phyloP scores from a whole-genome alignment of 2,329 filamentous ascomycete genomes.

The Fusarium nelsonii region DNA sequence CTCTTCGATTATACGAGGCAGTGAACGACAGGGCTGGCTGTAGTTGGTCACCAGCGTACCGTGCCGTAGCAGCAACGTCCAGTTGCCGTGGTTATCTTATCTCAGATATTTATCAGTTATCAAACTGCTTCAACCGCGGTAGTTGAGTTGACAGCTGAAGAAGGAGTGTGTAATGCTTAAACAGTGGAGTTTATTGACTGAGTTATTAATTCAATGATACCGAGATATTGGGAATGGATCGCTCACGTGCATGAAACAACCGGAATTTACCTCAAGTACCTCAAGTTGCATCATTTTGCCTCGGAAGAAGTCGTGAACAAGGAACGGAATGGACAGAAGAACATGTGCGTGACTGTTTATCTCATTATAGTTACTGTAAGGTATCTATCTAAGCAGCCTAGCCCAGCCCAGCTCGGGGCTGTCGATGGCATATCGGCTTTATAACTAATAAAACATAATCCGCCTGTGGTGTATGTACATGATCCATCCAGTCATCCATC shows the following conservation, averaged over 20 bases:
- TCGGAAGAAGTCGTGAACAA: conserved; percentile 14
- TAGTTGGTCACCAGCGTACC: neutral
- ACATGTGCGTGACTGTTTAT: conserved; percentile 20
- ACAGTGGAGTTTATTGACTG: conserved; percentile 7
- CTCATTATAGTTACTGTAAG: conserved; percentile 22
- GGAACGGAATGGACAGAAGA: neutral
- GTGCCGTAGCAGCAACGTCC: neutral
- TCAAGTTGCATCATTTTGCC: neutral
- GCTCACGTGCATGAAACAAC: conserved; percentile 7
- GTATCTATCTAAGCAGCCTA: conserved; percentile 28
- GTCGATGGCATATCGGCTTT: neutral
- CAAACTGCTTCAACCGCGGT: neutral
- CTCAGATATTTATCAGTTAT: neutral
- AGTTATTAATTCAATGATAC: neutral
- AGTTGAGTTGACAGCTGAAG: neutral
- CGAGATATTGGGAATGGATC: conserved; percentile 2
- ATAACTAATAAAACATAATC: conserved; percentile 8
- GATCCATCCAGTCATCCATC: conserved; percentile 26
- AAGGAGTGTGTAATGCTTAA: neutral
- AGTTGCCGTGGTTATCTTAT: neutral
- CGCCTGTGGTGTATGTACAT: conserved; percentile 39
- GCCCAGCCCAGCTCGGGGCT: neutral
- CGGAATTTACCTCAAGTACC: conserved; percentile 1
- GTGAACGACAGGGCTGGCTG: no score
- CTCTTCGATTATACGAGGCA: neutral